Base-by-base conservation (phyloP, 176 grass and related monocot genomes). In the Ensete glaucum region DNA sequence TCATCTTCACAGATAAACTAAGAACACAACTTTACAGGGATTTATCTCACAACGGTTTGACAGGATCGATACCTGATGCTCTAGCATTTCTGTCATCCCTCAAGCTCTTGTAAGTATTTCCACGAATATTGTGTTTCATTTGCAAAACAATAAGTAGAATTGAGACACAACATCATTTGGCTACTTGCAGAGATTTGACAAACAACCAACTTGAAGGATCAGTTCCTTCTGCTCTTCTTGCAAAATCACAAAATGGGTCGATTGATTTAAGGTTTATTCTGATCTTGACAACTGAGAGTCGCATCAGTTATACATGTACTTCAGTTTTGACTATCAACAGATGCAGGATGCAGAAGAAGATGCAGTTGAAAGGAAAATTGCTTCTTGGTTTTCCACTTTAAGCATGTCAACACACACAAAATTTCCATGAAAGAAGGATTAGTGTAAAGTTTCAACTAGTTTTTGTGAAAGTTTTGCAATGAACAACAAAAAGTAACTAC, bases 31-130 rank as follows among this genome's bases (percentile, higher is more conserved):
- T 74, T 57, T 57, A 9, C 24, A 74, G 72, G 72, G 52, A 74
- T 57, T 29, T 74, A 16, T 73, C 71, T 24, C 71, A 73, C 21
- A 74, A 74, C 72, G 58, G 57, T 20, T 74, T 74, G 11, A 74
- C 23, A 8, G 72, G 52, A 55, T 21, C 72, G 1, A 74, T 74
- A 56, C 72, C 72, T 74, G 72, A 12, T 27, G 72, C 2, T 17
- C 72, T 74, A 9, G 72, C 23, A 7, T 29, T 56, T 56, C 17
- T 74, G 10, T 23, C 22, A 56, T 57, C 22, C 8, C 72, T 74
- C 23, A 74, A 19, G 15, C 14, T 74, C 52, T 11, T 74, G 72
- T 74, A 56, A 74, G 72, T 56, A 74, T 70, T 70, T 65, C 29
- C 3, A 20, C 24, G 1, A 25, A 25, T 25, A 25, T 25, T 1